phyloP scores from a whole-genome alignment of 2,329 filamentous ascomycete species.

The Xylariaceae sp. region DNA sequence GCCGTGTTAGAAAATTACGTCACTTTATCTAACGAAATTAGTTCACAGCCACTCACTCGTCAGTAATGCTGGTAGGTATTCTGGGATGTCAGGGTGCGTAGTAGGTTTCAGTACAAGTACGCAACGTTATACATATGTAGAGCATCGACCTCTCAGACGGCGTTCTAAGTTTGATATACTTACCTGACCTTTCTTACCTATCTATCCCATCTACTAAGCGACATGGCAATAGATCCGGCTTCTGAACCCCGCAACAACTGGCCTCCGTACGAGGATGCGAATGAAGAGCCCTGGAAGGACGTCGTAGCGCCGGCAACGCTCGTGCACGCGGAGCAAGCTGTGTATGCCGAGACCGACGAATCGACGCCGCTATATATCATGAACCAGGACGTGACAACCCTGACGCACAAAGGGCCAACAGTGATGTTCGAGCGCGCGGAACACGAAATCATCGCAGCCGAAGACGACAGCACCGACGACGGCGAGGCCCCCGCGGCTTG shows the following conservation, averaged over 20 bases:
- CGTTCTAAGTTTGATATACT: no score
- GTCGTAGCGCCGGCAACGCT: conserved; percentile 2
- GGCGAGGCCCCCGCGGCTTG: neutral
- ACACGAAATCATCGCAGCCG: neutral
- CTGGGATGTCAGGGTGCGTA: no score
- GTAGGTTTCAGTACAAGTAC: no score
- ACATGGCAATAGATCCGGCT: neutral
- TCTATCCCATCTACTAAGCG: neutral
- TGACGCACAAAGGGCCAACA: conserved; percentile 12
- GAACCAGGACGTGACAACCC: conserved; percentile 12
- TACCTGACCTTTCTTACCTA: no score
- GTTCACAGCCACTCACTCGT: neutral
- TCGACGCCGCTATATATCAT: conserved; percentile 10
- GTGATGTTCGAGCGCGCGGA: conserved; percentile 10
- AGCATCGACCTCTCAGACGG: no score
- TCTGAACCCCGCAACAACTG: neutral
- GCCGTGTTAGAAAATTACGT: neutral
- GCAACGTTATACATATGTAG: no score
- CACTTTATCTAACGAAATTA: neutral
- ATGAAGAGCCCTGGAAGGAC: neutral
- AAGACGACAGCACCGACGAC: neutral
- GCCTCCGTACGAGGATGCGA: neutral
- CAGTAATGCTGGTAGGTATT: no score
- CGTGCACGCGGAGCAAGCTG: neutral
- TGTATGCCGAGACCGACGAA: conserved; percentile 1